A percentile compares a stretch with the other conserved stretches of the same genome.
phyloP scores from a whole-genome alignment of 1,284 basidiomycete genomes.

The Cryptococcus sp. region DNA sequence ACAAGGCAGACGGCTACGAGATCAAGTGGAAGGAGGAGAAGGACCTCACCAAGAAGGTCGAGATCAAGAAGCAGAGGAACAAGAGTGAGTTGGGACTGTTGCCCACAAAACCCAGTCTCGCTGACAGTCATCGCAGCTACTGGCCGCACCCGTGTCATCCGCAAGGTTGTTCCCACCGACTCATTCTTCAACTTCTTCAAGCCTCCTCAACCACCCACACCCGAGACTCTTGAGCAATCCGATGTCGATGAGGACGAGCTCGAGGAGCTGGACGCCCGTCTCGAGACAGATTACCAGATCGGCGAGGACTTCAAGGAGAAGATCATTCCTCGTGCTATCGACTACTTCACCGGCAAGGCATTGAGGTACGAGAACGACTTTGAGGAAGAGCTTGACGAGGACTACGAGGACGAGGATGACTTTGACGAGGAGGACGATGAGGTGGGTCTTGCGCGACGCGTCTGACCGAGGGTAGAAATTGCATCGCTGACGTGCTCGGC shows the following conservation, averaged over 20 bases:
- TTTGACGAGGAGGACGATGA: slow-evolving; percentile 44
- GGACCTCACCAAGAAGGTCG: slow-evolving; percentile 94
- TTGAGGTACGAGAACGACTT: slow-evolving; percentile 81
- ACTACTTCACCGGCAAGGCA: slow-evolving; percentile 96
- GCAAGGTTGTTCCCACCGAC: slow-evolving; percentile 81
- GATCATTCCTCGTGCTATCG: slow-evolving; percentile 92
- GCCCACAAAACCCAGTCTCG: neutral
- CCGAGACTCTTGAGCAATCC: slow-evolving; percentile 70
- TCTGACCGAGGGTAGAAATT: neutral
- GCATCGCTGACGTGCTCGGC: slow-evolving; percentile 21
- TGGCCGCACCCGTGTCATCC: slow-evolving; percentile 86
- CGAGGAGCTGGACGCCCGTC: slow-evolving; percentile 84
- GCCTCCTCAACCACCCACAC: slow-evolving; percentile 74
- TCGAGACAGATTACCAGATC: slow-evolving; percentile 97
- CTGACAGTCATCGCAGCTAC: slow-evolving; percentile 63
- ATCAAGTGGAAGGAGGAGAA: slow-evolving; percentile 99
- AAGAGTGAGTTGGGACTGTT: slow-evolving; percentile 69
- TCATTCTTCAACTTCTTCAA: slow-evolving; percentile 98
- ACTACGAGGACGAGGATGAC: slow-evolving; percentile 59
- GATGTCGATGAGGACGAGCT: slow-evolving; percentile 83
- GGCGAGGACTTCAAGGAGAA: slow-evolving; percentile 98
- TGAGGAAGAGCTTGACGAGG: slow-evolving; percentile 67
- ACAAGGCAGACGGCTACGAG: slow-evolving; percentile 83
- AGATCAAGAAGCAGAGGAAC: slow-evolving; percentile 99
- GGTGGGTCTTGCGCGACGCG: slow-evolving; percentile 21